Evolutionary conservation across 2,329 filamentous ascomycete species (phyloP), one percentile per base, ranked within the genome.

Genomic region (Thelonectria blattea): DNA sequence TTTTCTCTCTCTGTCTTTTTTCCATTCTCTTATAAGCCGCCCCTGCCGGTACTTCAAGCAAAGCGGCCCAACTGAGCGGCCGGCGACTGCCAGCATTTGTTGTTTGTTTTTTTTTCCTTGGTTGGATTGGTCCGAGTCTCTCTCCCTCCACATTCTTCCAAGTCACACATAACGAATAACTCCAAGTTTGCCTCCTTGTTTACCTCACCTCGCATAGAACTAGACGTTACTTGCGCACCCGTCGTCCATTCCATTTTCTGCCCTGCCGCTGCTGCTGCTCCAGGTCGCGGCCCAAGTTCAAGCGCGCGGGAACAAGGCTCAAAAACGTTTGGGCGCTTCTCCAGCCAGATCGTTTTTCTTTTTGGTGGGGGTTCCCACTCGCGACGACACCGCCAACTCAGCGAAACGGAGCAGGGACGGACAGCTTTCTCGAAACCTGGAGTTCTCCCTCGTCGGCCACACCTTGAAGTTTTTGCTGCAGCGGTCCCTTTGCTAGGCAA

Each of bases 371-470:
- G 48, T 56, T 32, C 47, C 46, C 34, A 30, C 22, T 24, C 22
- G 34, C 22, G 34, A 43, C 54, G 54, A 56, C 54, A 56, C 54
- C 54, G 54, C 54, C 54, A 56, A 56, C 39, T 43, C 47, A 41
- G 46, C 27, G 43, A 56, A 34, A 24, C 50, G 24, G 20, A 49
- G 12, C 22, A 27, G 14, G 14, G n/a, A 47, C 11, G 46, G 45
- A 34, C 52, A 49, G 45, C 53, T 45, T 30, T 24, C 37, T 42
- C 46, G 41, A 27, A 24, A 24, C 22, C 22, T 24, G 22, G 22
- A 24, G 22, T 24, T 24, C 20, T 15, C 24, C 30, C 24, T 37
- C n/a, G 14, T 37, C 39, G n/a, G 17, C 37, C 24, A 46, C n/a
- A n/a, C 14, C 34, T 43, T 11, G 42, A 46, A 20, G n/a, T 27